Evolutionary conservation across 2,329 filamentous ascomycete species (phyloP).

Genomic region (Aspergillus chevalieri): DNA sequence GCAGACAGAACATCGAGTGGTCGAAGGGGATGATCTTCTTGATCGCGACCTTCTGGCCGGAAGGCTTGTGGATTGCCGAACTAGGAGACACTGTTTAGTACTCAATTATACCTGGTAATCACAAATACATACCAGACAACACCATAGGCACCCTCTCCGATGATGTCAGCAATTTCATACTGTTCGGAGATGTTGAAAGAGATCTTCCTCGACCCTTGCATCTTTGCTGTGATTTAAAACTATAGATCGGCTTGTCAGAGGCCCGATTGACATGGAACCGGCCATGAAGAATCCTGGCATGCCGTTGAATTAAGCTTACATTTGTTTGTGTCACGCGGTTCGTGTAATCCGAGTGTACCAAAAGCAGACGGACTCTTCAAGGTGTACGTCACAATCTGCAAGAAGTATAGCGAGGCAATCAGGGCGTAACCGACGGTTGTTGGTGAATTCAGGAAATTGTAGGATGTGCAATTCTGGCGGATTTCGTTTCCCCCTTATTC

Average conservation of each 20-base stretch:
- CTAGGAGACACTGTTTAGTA: constrained; percentile 42
- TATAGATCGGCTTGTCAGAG: background rate
- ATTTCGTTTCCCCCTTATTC: too few relatives aligned
- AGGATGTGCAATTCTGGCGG: too few relatives aligned
- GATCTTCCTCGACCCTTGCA: constrained; percentile 71
- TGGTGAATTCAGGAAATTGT: too few relatives aligned
- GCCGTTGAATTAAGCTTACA: background rate
- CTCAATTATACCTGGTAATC: background rate
- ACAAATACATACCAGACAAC: constrained; percentile 76
- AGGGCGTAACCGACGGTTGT: too few relatives aligned
- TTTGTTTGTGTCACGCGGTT: background rate
- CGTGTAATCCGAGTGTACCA: too few relatives aligned
- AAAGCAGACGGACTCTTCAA: too few relatives aligned
- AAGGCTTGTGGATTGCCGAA: constrained; percentile 96
- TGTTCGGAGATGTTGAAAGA: constrained; percentile 99
- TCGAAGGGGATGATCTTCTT: constrained; percentile 99
- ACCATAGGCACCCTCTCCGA: constrained; percentile 95
- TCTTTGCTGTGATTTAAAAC: background rate
- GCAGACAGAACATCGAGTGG: constrained; percentile 96
- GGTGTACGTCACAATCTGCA: too few relatives aligned
- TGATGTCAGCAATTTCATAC: constrained; percentile 99
- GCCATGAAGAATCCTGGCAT: too few relatives aligned
- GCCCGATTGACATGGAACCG: too few relatives aligned
- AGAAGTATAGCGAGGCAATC: too few relatives aligned
- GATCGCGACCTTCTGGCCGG: constrained; percentile 96